Evolutionary conservation across 371 early-diverging fungal genomes (phyloP), one percentile per base, ranked within the genome.

Genomic region (Mortierella sp.): DNA sequence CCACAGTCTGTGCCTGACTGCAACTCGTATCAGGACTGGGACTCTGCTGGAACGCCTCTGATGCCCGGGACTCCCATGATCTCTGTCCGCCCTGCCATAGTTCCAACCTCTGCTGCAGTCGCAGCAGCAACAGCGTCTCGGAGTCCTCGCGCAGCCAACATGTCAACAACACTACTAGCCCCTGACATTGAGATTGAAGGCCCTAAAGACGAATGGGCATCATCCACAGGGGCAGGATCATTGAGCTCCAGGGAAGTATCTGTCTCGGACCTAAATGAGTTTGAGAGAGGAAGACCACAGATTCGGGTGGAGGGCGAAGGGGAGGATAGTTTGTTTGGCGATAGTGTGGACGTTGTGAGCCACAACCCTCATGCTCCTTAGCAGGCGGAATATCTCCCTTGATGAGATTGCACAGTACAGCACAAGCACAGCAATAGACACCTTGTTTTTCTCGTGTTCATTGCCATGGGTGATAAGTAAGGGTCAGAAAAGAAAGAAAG

Each of bases 311-410:
- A 34, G 24, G 64, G 64, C 0, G 37, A 37, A 8, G 64, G 64
- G 37, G 64, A 64, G 37, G 64, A 64, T 34, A 64, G 64, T 21
- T 21, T 64, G 64, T 64, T 64, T 64, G 64, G 37, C 5, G 37
- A 21, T 21, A 21, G 37, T 0, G 21, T 64, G 37, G 64, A 64
- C 0, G 61, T 34, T 34, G 37, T 19, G 24, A 2, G 19, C 5
- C 64, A 64, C 37, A 64, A 64, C 64, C 64, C 64, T 64, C 64
- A 64, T 64, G 34, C 37, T 2, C 5, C 34, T 6, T 0, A 64
- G 19, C 21, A 64, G 64, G 21, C 21, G 37, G 16, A 31, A 3
- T 57, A 3, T 57, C 3, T 26, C 14, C 0, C 34, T 40, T 4
- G 43, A 4, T 40, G 43, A 40, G 43, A 59, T 31, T 61, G 61